phyloP scores from a whole-genome alignment of 768 basidiomycete genomes.

The Collybia sordida region DNA sequence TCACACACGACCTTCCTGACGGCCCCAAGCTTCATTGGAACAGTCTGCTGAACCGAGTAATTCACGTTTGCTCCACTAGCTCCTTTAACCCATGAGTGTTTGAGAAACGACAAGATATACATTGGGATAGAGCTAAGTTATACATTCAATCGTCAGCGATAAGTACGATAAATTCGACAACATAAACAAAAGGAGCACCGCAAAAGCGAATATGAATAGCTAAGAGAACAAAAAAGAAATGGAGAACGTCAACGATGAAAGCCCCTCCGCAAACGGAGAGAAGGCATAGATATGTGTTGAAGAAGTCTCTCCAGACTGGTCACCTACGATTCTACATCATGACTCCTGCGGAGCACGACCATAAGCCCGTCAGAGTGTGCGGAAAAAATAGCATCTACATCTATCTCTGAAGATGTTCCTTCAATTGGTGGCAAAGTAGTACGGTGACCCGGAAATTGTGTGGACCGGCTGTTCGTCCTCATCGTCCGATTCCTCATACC shows the following conservation, averaged over 20 bases:
- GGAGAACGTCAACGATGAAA: neutral
- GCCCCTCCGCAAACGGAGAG: neutral
- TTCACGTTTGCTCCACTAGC: neutral
- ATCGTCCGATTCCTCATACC: constrained; percentile 11
- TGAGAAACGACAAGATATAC: constrained; percentile 3
- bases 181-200: constrained; percentile 1
- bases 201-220: constrained; percentile 1
- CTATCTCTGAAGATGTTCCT: constrained; percentile 38
- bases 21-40: too few species aligned
- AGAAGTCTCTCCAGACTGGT: neutral
- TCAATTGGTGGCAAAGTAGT: constrained; percentile 11
- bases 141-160: constrained; percentile 2
- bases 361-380: constrained; percentile 85
- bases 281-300: neutral
- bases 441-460: constrained; percentile 10
- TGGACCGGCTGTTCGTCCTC: constrained; percentile 13
- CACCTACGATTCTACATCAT: constrained; percentile 5
- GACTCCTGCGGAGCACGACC: constrained; percentile 63
- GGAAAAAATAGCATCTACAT: constrained; percentile 81
- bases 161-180: neutral
- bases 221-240: neutral
- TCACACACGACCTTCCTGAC: neutral
- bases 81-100: neutral
- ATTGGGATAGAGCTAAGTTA: neutral
- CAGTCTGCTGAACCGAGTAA: too few species aligned